phyloP scores from a whole-genome alignment of 306 rosid species.

The Gillenia trifoliata region DNA sequence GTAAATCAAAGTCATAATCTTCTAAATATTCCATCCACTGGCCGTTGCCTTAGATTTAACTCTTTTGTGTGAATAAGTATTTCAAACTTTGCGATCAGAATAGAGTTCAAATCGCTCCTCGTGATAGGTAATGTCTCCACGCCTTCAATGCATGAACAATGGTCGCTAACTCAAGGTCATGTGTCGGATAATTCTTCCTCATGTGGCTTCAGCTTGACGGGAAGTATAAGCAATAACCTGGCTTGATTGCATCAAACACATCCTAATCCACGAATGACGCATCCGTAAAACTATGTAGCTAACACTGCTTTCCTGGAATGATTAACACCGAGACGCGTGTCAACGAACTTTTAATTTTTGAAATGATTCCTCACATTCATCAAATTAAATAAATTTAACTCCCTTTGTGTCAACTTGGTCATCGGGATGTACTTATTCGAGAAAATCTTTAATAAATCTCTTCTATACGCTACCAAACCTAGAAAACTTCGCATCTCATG shows the following conservation, averaged over 20 bases:
- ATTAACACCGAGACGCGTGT: neutral
- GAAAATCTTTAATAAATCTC: neutral
- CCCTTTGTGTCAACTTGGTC: neutral
- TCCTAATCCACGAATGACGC: neutral
- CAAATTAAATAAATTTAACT: neutral
- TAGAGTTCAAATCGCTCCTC: neutral
- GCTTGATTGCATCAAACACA: too few species aligned
- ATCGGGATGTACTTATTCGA: too few species aligned
- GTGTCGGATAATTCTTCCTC: neutral
- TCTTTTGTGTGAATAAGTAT: neutral
- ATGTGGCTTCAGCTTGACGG: neutral
- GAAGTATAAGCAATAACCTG: too few species aligned
- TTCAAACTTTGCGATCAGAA: neutral
- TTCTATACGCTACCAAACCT: neutral
- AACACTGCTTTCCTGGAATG: neutral
- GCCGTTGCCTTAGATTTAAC: neutral
- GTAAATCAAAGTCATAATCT: neutral
- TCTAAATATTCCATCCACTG: neutral
- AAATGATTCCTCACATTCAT: neutral
- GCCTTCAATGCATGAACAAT: too few species aligned
- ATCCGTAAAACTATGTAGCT: too few species aligned
- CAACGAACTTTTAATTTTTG: too few species aligned
- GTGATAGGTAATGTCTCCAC: neutral
- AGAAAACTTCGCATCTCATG: neutral
- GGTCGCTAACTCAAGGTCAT: too few species aligned